Conservation (phyloP, 495 filamentous ascomycete species). For the Lophium mytilinum region DNA sequence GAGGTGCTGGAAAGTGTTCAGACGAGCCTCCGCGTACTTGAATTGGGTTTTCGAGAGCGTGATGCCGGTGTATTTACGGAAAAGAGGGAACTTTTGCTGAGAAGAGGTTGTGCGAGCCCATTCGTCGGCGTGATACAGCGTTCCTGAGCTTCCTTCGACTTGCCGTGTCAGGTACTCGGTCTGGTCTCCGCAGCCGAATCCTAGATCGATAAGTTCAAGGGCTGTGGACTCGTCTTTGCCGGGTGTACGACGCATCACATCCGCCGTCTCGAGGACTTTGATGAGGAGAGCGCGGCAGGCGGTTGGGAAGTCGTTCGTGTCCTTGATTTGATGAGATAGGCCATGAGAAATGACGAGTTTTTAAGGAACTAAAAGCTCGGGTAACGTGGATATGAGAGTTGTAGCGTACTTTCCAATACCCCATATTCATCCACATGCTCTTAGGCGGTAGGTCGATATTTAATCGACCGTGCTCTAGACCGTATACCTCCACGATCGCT, state of each 20-base stretch:
- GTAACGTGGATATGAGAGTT: background rate
- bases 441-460: conserved; percentile 11
- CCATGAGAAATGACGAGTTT: background rate
- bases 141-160: background rate
- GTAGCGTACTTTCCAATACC: conserved; percentile 26
- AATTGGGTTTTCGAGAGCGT: conserved; percentile 27
- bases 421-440: conserved; percentile 37
- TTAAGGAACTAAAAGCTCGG: background rate
- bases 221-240: background rate
- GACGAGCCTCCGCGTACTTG: conserved; percentile 1
- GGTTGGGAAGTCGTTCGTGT: conserved; percentile 28
- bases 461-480: conserved; percentile 21
- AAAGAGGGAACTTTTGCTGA: background rate
- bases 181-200: conserved; percentile 47
- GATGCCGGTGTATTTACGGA: conserved; percentile 36
- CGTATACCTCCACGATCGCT: conserved; percentile 4
- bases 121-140: no score
- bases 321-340: background rate
- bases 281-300: conserved; percentile 39
- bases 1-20: background rate
- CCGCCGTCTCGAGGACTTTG: conserved; percentile 35
- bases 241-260: background rate
- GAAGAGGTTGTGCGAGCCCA: no score
- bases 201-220: conserved; percentile 39
- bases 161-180: conserved; percentile 29